Evolutionary conservation across 2,329 filamentous ascomycete genomes (phyloP), one percentile per base, ranked within the genome.

Genomic region (Rhytidhysteron rufulum): DNA sequence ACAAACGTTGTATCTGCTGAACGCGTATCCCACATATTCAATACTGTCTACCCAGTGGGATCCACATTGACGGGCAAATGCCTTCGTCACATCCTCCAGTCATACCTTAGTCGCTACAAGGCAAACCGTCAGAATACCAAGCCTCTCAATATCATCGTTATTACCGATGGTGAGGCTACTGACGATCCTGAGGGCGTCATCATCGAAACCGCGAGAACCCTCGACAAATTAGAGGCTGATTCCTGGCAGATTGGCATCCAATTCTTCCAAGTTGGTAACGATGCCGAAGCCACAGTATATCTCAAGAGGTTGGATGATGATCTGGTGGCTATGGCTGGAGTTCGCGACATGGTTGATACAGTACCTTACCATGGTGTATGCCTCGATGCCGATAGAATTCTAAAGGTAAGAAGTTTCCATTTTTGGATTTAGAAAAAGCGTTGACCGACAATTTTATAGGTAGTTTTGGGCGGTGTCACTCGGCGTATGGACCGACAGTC

Each of bases 261-360:
- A 63, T 97, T 97, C 71, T 95, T 97, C 72, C 91, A 96, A 67
- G 86, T 97, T 32, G 91, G 91, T 41, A 75, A 78, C 36, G 87
- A 95, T 51, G 58, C 68, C 1, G 70, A 65, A 0, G 91, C 90
- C 0, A 72, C 74, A 2, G 66, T 73, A 49, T 80, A 84, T 40
- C 71, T 97, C 29, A 70, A 77, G 51, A 74, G 82, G 34, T 73
- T 97, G 6, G 91, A 97, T 58, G 86, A 96, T 60, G 77, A 77
- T 4, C 67, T 93, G 27, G 70, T 66, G 2, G 71, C 75, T 31
- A 56, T 78, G 20, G 55, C 67, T n/a, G 69, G 72, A 20, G 68
- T 91, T 13, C 73, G 91, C 15, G 91, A 97, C 67, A 96, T 97
- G 56, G 88, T 96, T 13, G 91, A 97, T 65, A 95, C 90, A 0